phyloP scores from a whole-genome alignment of 1,284 basidiomycete genomes.

The Phellopilus nigrolimitatus region DNA sequence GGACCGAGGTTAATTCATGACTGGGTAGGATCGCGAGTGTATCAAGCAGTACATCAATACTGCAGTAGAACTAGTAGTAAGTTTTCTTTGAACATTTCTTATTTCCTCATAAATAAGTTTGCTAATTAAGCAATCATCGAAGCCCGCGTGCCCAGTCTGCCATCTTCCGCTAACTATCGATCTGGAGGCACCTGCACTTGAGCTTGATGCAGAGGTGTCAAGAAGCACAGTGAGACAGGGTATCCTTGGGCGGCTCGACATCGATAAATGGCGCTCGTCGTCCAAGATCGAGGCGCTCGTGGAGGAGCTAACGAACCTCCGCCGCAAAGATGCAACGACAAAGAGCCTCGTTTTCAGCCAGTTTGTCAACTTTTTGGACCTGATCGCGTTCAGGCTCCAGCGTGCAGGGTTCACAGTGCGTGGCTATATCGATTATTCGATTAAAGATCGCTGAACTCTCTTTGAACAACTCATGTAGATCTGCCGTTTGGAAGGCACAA shows the following conservation, averaged over 20 bases:
- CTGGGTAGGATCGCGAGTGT: constrained; percentile 78
- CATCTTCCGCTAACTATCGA: constrained; percentile 93
- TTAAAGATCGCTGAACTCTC: constrained; percentile 9
- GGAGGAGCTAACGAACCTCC: constrained; percentile 86
- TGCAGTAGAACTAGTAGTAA: constrained; percentile 65
- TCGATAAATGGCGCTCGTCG: constrained; percentile 90
- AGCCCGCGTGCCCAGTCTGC: constrained; percentile 96
- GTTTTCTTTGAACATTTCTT: no score
- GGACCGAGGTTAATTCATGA: constrained; percentile 25
- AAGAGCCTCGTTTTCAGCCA: constrained; percentile 97
- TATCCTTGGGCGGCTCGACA: constrained; percentile 86
- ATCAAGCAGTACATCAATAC: constrained; percentile 89
- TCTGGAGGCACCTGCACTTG: constrained; percentile 88
- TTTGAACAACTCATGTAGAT: constrained; percentile 46
- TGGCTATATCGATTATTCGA: constrained; percentile 17
- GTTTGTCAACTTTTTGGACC: constrained; percentile 86
- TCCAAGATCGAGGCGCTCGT: constrained; percentile 97
- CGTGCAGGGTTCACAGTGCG: constrained; percentile 83
- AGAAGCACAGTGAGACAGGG: constrained; percentile 72
- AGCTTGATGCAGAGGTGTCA: constrained; percentile 61
- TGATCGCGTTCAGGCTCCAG: constrained; percentile 92
- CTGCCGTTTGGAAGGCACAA: constrained; percentile 93
- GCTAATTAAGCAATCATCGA: constrained; percentile 6
- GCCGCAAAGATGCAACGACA: constrained; percentile 83
- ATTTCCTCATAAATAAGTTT: constrained; percentile 12